Base-by-base conservation (phyloP, 306 rosid species). In the Vigna nakashimae region DNA sequence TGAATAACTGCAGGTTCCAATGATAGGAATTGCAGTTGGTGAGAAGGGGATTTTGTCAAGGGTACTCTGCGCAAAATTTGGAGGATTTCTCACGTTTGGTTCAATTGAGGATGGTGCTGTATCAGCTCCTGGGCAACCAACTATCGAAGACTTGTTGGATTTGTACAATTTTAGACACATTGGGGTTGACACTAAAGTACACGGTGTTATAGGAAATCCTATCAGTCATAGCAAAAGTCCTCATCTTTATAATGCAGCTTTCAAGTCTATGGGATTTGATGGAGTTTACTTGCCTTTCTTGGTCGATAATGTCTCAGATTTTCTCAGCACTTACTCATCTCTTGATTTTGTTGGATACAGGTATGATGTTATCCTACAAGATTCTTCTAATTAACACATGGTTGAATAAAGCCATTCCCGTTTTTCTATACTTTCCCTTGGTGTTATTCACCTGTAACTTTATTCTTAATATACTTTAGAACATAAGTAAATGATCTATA, bases 201-300 rank as follows among this genome's bases (percentile, higher is more conserved):
- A 84, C 73, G 97, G 93, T 52, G 88, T 84, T 65, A 83, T 91
- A 9, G 97, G 97, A 88, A 91, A 91, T 46, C 92, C 97, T 5
- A 81, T 86, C 36, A 72, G 87, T 63, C 92, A 89, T 66, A 84
- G 91, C 85, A 89, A 82, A 75, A 86, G 91, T 49, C 92, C 93
- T 51, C 86, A 83, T 87, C 78, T 91, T 32, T 91, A 83, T 76
- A 91, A 91, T 80, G 72, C 87, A 53, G 88, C 92, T 49, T 91
- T 91, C 78, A 88, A 80, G 71, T 80, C 82, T 0, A 83, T 80
- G 64, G 86, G 83, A 50, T 91, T 89, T 75, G 76, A 91, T 75
- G 97, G 93, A 51, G 80, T 89, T 59, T 91, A 89, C 79, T 55
- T 91, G 85, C 97, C 91, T 50, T 49, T 89, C 59, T 52, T 88